Percentiles rank a stretch among this genome's conserved stretches.
Evolutionary conservation across 495 filamentous ascomycete species (phyloP).

Genomic region (Neurospora sp.): DNA sequence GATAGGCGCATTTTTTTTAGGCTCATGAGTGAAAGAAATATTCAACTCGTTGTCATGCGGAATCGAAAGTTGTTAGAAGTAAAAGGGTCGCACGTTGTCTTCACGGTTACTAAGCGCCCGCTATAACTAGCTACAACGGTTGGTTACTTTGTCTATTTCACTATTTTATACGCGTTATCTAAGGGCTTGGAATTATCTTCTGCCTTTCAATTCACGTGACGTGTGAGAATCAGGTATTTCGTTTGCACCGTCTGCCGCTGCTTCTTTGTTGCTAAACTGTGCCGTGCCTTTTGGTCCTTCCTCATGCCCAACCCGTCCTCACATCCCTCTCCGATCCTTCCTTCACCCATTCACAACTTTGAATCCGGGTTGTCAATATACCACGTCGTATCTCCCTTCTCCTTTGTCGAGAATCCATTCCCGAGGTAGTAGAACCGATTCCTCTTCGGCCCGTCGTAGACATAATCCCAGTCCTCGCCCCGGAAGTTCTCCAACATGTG

Average conservation of each 20-base stretch:
- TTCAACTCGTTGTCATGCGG: background rate
- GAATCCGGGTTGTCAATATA: constrained; percentile 25
- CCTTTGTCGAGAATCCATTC: constrained; percentile 38
- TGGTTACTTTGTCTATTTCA: background rate
- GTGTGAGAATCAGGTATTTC: background rate
- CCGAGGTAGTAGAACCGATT: constrained; percentile 39
- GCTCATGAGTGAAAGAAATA: too few species aligned
- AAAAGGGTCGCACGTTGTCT: background rate
- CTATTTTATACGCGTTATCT: background rate
- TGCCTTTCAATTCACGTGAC: background rate
- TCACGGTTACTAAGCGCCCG: background rate
- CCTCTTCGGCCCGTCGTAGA: constrained; percentile 20
- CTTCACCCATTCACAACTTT: background rate
- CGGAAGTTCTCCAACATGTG: constrained; percentile 38
- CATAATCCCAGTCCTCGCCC: constrained; percentile 41
- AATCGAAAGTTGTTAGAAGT: background rate
- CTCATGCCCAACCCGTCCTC: background rate
- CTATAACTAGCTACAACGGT: background rate
- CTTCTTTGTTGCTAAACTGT: background rate
- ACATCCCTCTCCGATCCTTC: background rate
- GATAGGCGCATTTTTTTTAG: background rate
- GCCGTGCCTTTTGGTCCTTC: background rate
- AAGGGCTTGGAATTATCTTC: background rate
- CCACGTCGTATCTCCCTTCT: constrained; percentile 33
- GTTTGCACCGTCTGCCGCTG: background rate